A percentile compares a stretch with the other conserved stretches of the same genome.
Conservation (phyloP, 768 basidiomycete genomes). For the Kondoa malvinella region DNA sequence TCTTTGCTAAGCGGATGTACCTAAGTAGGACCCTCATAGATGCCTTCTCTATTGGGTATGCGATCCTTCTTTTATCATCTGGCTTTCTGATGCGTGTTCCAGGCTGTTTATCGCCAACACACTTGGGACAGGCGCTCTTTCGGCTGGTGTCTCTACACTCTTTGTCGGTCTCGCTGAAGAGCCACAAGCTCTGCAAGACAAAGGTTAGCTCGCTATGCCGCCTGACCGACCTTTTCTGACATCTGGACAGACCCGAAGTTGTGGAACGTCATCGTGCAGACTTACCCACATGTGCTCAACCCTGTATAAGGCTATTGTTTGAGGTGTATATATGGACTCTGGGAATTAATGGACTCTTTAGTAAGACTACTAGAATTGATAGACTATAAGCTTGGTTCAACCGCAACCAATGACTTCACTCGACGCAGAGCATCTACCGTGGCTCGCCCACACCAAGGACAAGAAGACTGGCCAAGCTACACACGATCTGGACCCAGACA, state of each 20-base stretch:
- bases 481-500: neutral
- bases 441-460: neutral
- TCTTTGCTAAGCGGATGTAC: neutral
- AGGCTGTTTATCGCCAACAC: constrained; percentile 22
- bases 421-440: neutral
- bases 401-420: neutral
- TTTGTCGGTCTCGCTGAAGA: constrained; percentile 13
- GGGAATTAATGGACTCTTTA: too few relatives aligned
- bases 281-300: neutral
- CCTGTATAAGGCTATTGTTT: too few relatives aligned
- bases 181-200: neutral
- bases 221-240: neutral
- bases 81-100: neutral
- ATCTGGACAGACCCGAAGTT: neutral
- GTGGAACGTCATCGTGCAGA: neutral
- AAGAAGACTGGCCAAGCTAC: neutral
- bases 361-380: too few relatives aligned
- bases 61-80: neutral
- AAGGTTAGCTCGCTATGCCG: neutral
- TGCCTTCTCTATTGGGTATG: constrained; percentile 25
- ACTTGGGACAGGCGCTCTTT: constrained; percentile 20
- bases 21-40: neutral
- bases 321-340: too few relatives aligned
- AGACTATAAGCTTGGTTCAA: neutral
- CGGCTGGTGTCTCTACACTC: constrained; percentile 19